Evolutionary conservation across 495 filamentous ascomycete species (phyloP).

Genomic region (Cercophora samala): DNA sequence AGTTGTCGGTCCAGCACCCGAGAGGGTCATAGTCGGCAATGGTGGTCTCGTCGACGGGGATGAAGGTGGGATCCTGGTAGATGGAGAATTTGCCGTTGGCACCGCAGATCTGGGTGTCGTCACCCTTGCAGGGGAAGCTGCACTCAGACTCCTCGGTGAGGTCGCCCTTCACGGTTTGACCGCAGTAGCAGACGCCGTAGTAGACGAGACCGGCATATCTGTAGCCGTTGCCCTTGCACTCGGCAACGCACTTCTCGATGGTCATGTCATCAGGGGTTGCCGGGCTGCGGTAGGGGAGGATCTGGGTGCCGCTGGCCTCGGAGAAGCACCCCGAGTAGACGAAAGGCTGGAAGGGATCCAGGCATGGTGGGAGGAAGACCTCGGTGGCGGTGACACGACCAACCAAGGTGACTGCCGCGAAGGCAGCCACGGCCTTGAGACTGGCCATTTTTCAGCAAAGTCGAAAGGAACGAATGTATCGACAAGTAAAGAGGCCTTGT

Average conservation of each 20-base stretch:
- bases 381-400: slow-evolving; percentile 35
- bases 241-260: slow-evolving; percentile 48
- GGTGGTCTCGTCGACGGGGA: slow-evolving; percentile 35
- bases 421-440: slow-evolving; percentile 25
- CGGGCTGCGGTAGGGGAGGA: slow-evolving; percentile 42
- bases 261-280: slow-evolving; percentile 44
- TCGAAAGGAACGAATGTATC: slow-evolving; percentile 10
- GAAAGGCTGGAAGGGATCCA: slow-evolving; percentile 46
- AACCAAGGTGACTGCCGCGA: slow-evolving; percentile 35
- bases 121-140: slow-evolving; percentile 46
- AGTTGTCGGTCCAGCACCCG: slow-evolving; percentile 58
- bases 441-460: slow-evolving; percentile 22
- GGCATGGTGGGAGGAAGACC: slow-evolving; percentile 40
- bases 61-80: slow-evolving; percentile 53
- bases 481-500: slow-evolving; percentile 1
- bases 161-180: slow-evolving; percentile 41
- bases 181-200: slow-evolving; percentile 54
- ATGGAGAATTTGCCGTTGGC: slow-evolving; percentile 46
- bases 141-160: slow-evolving; percentile 38
- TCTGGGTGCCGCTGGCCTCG: slow-evolving; percentile 34
- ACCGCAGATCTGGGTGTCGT: slow-evolving; percentile 47
- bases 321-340: slow-evolving; percentile 52
- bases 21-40: slow-evolving; percentile 46
- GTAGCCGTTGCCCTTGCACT: slow-evolving; percentile 56
- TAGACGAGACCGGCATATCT: slow-evolving; percentile 56